Percentiles rank a stretch among this genome's conserved stretches.
Conservation (phyloP, 1,139 yeast genomes). For the Chernovozyma aurita region DNA sequence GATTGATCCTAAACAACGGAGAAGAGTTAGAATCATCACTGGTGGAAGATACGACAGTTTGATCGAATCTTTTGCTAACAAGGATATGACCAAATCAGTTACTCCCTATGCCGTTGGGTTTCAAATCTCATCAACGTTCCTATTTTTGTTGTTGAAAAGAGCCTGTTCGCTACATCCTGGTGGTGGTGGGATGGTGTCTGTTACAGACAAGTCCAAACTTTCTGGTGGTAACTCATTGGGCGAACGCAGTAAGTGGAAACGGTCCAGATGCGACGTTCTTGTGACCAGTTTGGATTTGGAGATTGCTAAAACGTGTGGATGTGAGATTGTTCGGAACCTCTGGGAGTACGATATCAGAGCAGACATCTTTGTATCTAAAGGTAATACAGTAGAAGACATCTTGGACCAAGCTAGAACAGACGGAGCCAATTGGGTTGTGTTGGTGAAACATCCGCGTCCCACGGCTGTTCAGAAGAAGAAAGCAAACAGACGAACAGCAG, state of each 20-base stretch:
- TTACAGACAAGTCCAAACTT: not conserved
- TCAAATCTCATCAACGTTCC: conserved; percentile 46
- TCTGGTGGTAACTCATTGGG: conserved; percentile 5
- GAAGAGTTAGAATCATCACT: conserved; percentile 59
- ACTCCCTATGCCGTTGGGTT: conserved; percentile 76
- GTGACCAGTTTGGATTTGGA: conserved; percentile 62
- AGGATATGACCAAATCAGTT: conserved; percentile 21
- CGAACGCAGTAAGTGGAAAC: conserved; percentile 23
- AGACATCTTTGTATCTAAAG: conserved; percentile 49
- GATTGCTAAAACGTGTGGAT: conserved; percentile 53
- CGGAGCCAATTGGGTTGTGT: conserved; percentile 70
- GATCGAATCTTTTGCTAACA: conserved; percentile 54
- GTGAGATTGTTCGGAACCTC: conserved; percentile 54
- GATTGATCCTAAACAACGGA: conserved; percentile 34
- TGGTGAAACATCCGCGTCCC: conserved; percentile 54
- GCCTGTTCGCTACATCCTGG: not conserved
- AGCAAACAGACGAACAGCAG: conserved; percentile 24
- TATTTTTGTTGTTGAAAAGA: conserved; percentile 42
- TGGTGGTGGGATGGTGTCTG: no score
- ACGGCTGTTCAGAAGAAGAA: conserved; percentile 28
- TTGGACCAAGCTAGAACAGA: conserved; percentile 59
- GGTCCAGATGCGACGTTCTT: conserved; percentile 70
- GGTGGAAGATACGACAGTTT: conserved; percentile 90
- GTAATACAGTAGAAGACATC: conserved; percentile 61
- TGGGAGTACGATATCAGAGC: conserved; percentile 75